These are phyloP conservation scores for Podospora didyma DNA, from an alignment of 495 filamentous ascomycete species.

Conservation along the genomic window DNA sequence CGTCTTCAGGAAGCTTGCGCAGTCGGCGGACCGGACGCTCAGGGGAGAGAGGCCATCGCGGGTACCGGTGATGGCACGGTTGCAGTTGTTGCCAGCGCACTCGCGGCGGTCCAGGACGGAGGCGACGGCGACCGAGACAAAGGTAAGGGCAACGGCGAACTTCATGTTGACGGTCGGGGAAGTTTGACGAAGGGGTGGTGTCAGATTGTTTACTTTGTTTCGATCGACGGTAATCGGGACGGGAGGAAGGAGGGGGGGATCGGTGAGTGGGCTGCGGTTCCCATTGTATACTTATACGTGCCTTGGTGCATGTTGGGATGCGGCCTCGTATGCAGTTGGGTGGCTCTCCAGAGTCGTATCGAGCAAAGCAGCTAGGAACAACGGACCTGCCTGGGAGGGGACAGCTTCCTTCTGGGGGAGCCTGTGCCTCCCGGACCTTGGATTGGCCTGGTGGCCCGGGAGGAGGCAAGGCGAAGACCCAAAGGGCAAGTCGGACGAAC, in stretches of 20 bases:
- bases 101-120: slow-evolving; percentile 15
- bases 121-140: slow-evolving; percentile 22
- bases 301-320: not conserved
- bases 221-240: not conserved
- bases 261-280: not conserved
- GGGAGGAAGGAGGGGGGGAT: not conserved
- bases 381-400: not conserved
- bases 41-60: slow-evolving; percentile 22
- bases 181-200: not conserved
- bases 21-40: slow-evolving; percentile 23
- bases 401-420: not conserved
- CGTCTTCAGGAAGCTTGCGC: slow-evolving; percentile 29
- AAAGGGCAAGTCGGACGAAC: slow-evolving; percentile 9
- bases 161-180: slow-evolving; percentile 26
- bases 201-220: not conserved
- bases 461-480: not conserved
- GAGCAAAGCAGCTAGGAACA: not conserved
- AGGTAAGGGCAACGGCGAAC: slow-evolving; percentile 23
- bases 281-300: slow-evolving; percentile 3
- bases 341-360: not conserved
- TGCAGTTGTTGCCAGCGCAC: slow-evolving; percentile 34
- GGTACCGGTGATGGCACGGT: slow-evolving; percentile 31
- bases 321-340: not conserved
- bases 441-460: not conserved
- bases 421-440: not conserved